phyloP scores from a whole-genome alignment of 805 yeast species.

The Metschnikowia anglica region DNA sequence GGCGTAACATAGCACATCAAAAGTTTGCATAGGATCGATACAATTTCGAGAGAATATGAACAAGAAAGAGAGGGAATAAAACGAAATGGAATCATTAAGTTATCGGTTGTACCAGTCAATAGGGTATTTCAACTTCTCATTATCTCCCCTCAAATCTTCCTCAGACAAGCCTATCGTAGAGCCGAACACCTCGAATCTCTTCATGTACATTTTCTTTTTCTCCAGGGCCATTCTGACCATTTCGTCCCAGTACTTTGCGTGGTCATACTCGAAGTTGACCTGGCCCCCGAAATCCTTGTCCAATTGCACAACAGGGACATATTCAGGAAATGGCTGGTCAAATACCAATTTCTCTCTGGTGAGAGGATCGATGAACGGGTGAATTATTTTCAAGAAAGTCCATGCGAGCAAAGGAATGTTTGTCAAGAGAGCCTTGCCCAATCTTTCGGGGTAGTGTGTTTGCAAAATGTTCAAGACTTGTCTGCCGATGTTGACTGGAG shows the following conservation, averaged over 20 bases:
- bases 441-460: conserved; percentile 95
- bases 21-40: background rate
- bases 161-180: conserved; percentile 77
- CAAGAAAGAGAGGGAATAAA: background rate
- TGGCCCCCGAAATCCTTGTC: conserved; percentile 84
- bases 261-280: conserved; percentile 81
- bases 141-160: conserved; percentile 60
- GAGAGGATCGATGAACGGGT: conserved; percentile 94
- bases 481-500: conserved; percentile 85
- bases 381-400: conserved; percentile 86
- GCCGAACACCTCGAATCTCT: conserved; percentile 72
- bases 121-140: conserved; percentile 31
- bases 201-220: conserved; percentile 62
- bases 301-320: conserved; percentile 77
- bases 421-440: conserved; percentile 88
- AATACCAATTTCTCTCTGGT: conserved; percentile 92
- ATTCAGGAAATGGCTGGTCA: conserved; percentile 82
- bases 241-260: conserved; percentile 74
- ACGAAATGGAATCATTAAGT: background rate
- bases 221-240: conserved; percentile 58
- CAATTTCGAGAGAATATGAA: background rate
- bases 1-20: background rate
- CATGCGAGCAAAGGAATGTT: conserved; percentile 94
- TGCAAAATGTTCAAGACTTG: conserved; percentile 92
- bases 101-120: conserved; percentile 17